Base-by-base conservation (phyloP, 2,329 filamentous ascomycete species). In the Acrocalymma vagum region DNA sequence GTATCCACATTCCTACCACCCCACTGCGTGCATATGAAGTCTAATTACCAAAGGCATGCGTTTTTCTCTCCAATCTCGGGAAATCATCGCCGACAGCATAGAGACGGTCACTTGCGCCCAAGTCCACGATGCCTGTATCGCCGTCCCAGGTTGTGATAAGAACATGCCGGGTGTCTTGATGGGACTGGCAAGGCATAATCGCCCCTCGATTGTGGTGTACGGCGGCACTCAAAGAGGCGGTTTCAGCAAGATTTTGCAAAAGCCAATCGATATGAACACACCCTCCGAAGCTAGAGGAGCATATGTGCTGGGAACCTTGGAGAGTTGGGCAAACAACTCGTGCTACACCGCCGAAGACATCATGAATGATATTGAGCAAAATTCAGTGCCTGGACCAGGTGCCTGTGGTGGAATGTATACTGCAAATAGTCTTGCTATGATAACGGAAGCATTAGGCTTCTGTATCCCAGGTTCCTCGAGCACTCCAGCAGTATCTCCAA, bases 81-180 rank as follows among this genome's bases (percentile, higher is more conserved):
- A 96, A 62, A 84, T 96, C 52, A 96, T 96, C 52, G 91, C 91
- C 50, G 91, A 96, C 72, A 90, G 86, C 55, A 90, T 96, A 60
- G 91, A 96, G 74, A 90, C 88, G 3, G 88, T 95, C 22, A 95
- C 90, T 1, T 91, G 87, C 66, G 91, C 88, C 5, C 90, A 95
- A 67, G 87, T 87, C 55, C 90, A 96, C 70, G 92, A 96, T 67
- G 92, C 90, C 45, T 94, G 91, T 68, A 91, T 96, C 65, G 84
- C 88, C 27, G 92, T 96, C 56, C 90, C 91, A 0, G 91, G 91
- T 7, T 96, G 91, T 69, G 91, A 96, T 74, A 96, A 96, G 80
- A 96, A 96, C 70, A 96, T 96, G 92, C 91, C 91, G 0, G 90
- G 91, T 48, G 86, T 88, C 9, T 77, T 92, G 50, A 95, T 95